These are phyloP conservation scores for Tolypocladium cylindrosporum DNA, from an alignment of 2,329 filamentous ascomycete species.

Conservation along the genomic window DNA sequence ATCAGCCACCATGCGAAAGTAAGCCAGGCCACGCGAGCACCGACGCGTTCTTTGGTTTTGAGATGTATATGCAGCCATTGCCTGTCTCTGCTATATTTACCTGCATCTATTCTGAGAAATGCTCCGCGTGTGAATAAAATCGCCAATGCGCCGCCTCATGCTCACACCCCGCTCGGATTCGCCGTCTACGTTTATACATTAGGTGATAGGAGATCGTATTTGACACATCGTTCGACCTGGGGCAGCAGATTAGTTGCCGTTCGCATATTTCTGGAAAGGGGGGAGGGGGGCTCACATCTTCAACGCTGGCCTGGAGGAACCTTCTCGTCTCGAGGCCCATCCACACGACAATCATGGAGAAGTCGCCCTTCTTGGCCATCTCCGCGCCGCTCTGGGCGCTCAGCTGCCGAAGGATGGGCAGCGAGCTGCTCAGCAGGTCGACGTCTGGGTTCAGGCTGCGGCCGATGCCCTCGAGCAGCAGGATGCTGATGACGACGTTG, in stretches of 20 bases:
- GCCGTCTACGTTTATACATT: slow-evolving; percentile 54
- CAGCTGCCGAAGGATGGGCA: slow-evolving; percentile 83
- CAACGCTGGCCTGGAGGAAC: slow-evolving; percentile 82
- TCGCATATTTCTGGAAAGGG: slow-evolving; percentile 3
- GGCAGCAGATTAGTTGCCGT: neutral
- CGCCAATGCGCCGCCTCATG: neutral
- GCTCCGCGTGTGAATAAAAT: neutral
- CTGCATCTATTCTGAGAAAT: neutral
- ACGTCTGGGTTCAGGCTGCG: slow-evolving; percentile 75
- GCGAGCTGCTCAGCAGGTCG: slow-evolving; percentile 74
- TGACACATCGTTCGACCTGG: slow-evolving; percentile 78
- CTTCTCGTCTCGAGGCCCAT: slow-evolving; percentile 78
- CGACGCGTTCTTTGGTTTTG: neutral
- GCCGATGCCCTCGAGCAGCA: slow-evolving; percentile 90
- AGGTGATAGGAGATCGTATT: slow-evolving; percentile 78
- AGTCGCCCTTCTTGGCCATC: slow-evolving; percentile 63
- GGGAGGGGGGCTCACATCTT: slow-evolving; percentile 56
- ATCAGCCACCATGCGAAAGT: neutral
- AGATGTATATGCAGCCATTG: neutral
- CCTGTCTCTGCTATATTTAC: neutral
- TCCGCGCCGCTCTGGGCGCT: slow-evolving; percentile 65
- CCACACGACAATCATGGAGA: slow-evolving; percentile 86
- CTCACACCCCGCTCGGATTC: neutral
- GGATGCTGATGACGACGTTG: slow-evolving; percentile 91
- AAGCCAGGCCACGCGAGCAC: neutral